phyloP scores from a whole-genome alignment of 2,329 filamentous ascomycete genomes.

The Trichoderma polysporum region DNA sequence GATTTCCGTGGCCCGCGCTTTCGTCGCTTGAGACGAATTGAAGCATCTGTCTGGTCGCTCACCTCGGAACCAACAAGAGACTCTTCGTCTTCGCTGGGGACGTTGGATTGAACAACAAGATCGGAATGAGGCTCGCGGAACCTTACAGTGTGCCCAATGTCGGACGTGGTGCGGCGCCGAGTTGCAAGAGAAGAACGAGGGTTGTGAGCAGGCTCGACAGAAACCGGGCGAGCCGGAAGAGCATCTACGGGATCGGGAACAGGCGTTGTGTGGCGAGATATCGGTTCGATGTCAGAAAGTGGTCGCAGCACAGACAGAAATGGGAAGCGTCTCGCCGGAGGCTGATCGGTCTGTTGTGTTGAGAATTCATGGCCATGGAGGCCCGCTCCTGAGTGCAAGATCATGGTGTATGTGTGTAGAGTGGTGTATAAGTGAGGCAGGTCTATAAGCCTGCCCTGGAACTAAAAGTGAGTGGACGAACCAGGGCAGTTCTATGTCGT shows the following conservation, averaged over 20 bases:
- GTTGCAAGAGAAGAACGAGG: conserved; percentile 19
- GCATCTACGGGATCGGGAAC: neutral
- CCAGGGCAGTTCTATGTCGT: neutral
- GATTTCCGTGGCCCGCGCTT: conserved; percentile 53
- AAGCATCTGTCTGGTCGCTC: conserved; percentile 47
- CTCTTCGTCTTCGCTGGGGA: conserved; percentile 51
- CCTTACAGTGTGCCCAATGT: conserved; percentile 42
- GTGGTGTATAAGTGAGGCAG: neutral
- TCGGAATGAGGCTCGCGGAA: conserved; percentile 42
- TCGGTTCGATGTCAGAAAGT: conserved; percentile 32
- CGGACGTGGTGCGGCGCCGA: conserved; percentile 37
- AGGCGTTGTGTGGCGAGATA: conserved; percentile 7
- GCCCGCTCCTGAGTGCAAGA: conserved; percentile 59
- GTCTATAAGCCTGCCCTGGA: conserved; percentile 1
- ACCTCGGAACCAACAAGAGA: conserved; percentile 43
- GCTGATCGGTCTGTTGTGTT: conserved; percentile 34
- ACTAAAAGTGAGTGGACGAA: neutral
- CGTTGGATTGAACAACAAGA: conserved; percentile 27
- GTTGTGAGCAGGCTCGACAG: conserved; percentile 9
- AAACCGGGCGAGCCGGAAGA: neutral
- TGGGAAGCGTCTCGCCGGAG: conserved; percentile 38
- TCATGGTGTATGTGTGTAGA: conserved; percentile 43
- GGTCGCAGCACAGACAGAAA: conserved; percentile 45
- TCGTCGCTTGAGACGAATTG: conserved; percentile 39
- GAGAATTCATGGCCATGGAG: conserved; percentile 62